phyloP scores from a whole-genome alignment of 2,329 filamentous ascomycete genomes.

The Massarina eburnea region DNA sequence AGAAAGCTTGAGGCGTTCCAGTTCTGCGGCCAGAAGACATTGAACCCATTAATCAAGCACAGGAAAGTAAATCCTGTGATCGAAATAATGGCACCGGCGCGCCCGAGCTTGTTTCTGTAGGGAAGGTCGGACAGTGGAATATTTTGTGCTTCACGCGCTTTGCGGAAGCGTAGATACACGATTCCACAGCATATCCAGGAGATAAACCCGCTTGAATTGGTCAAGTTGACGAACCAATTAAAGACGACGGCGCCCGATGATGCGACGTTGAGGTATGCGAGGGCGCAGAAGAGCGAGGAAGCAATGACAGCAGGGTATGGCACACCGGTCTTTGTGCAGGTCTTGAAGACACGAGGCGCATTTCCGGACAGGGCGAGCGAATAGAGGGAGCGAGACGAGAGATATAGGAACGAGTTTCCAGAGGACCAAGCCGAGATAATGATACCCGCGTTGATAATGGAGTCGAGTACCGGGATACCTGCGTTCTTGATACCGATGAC shows the following conservation, averaged over 20 bases:
- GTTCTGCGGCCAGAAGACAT: conserved; percentile 67
- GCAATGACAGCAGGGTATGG: conserved; percentile 52
- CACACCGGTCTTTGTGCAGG: conserved; percentile 62
- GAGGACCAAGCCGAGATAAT: conserved; percentile 65
- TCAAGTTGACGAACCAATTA: conserved; percentile 71
- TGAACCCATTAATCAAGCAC: conserved; percentile 74
- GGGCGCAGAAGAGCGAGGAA: conserved; percentile 47
- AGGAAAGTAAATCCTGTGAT: conserved; percentile 63
- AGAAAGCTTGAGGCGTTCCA: conserved; percentile 67
- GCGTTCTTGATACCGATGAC: conserved; percentile 53
- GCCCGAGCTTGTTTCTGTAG: conserved; percentile 58
- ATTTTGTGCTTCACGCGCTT: conserved; percentile 57
- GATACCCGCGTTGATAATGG: conserved; percentile 69
- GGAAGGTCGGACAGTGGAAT: conserved; percentile 51
- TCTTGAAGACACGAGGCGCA: conserved; percentile 63
- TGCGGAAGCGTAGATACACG: conserved; percentile 62
- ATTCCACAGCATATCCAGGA: conserved; percentile 59
- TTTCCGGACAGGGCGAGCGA: conserved; percentile 63
- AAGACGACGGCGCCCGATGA: conserved; percentile 54
- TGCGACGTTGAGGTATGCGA: conserved; percentile 54
- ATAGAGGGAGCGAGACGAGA: conserved; percentile 56
- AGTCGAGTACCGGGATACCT: conserved; percentile 60
- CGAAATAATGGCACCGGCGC: conserved; percentile 65
- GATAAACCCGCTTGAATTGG: conserved; percentile 58
- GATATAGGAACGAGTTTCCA: conserved; percentile 58